A percentile compares a stretch with the other conserved stretches of the same genome.
phyloP scores from a whole-genome alignment of 441 rosid species.

The Corymbia calophylla region DNA sequence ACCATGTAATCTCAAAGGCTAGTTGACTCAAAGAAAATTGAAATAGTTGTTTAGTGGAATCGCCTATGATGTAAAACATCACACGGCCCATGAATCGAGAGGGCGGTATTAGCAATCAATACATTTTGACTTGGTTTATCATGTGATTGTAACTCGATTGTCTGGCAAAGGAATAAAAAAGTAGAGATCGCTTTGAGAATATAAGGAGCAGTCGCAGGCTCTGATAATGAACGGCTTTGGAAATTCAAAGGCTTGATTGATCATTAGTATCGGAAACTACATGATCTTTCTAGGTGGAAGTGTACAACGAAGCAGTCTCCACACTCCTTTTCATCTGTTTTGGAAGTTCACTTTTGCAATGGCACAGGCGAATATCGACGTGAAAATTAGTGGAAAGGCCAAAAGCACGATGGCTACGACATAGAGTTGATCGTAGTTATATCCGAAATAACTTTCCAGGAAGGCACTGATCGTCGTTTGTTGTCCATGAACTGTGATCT shows the following conservation, averaged over 20 bases:
- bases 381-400: conserved; percentile 20
- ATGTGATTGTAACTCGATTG: neutral
- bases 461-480: conserved; percentile 8
- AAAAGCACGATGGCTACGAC: conserved; percentile 12
- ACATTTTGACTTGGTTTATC: neutral
- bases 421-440: conserved; percentile 11
- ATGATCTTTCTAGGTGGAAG: neutral
- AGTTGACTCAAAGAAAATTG: no score
- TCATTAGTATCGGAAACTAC: neutral
- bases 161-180: neutral
- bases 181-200: neutral
- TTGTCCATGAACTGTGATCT: conserved; percentile 22
- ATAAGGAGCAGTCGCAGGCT: neutral
- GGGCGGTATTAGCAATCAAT: no score
- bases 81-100: no score
- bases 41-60: no score
- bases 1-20: no score
- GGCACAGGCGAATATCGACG: conserved; percentile 11
- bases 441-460: conserved; percentile 18
- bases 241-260: neutral
- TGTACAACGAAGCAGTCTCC: neutral
- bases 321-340: conserved; percentile 6
- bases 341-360: conserved; percentile 30
- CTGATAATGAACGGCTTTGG: neutral
- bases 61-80: no score